Evolutionary conservation across 2,329 filamentous ascomycete genomes (phyloP), one percentile per base, ranked within the genome.

Genomic region (Colletotrichum caudatum): DNA sequence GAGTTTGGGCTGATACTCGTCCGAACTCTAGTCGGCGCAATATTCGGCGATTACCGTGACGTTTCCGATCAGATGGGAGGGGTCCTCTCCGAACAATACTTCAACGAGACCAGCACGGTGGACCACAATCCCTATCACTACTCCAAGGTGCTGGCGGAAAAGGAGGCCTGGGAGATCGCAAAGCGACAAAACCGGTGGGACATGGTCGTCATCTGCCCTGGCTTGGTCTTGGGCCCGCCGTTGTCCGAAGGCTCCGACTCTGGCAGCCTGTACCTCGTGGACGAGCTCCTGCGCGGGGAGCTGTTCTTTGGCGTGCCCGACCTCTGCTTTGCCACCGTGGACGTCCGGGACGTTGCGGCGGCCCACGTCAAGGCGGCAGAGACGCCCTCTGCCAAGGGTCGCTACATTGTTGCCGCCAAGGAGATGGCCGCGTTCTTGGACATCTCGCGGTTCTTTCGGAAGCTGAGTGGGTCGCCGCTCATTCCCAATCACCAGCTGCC

Each of bases 91-190:
- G 69, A 76, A 8, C 48, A 68, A 1, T 74, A 76, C 57, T 78
- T 75, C 59, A 78, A 78, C 69, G 74, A 67, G 26, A 76, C 76
- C 54, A 77, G 75, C 72, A 73, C 74, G n/a, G 72, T 73, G 9
- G 75, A 48, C n/a, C 66, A 76, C 44, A 77, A 78, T 58, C 68
- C 76, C 3, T 78, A 78, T 65, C 66, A 73, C 37, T 76, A 77
- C 60, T 78, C 76, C 63, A 78, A 78, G 39, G 75, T 77, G 0
- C 29, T 76, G 20, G 76, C 76, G 9, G 77, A 79, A 44, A 75
- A 73, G 39, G 77, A 77, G 54, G 77, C 76, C 9, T 79, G 77
- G 77, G 75, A 68, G 56, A 58, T 76, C 2, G 64, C 71, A 35
- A 54, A 76, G 41, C 54, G 46, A 2, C 77, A 79, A 37, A 48